Evolutionary conservation across 2,329 filamentous ascomycete species (phyloP), one percentile per base, ranked within the genome.

Genomic region (Fusarium piperis): DNA sequence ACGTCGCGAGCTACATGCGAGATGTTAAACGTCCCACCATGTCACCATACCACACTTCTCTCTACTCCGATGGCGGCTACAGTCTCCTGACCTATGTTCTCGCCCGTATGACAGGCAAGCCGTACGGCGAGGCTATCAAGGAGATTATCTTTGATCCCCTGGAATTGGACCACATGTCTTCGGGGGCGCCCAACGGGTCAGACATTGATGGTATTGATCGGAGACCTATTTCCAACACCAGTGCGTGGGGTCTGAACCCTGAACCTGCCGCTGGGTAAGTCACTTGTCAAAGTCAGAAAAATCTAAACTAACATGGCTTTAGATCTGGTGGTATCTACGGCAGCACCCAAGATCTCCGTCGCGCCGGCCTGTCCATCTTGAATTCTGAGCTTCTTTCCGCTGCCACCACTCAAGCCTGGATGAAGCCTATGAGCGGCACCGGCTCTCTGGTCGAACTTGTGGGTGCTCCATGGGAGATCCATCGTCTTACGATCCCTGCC

Each of bases 21-120:
- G 55, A 74, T 23, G 12, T 7, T 1, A 74, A 71, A 12, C 64
- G 20, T 8, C 71, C 73, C 5, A 64, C 72, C 0, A 41, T 52
- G 12, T n/a, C 60, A 1, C 58, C 73, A 0, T 74, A 56, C 23
- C 55, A 20, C 64, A 76, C 44, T 67, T 71, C 67, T 3, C 36
- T 67, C 0, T 77, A 77, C n/a, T 77, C 75, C 0, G 74, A 76
- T 28, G 72, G 41, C 4, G 76, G 73, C 0, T 78, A 58, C 18
- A 62, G 53, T 3, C 28, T 76, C 10, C 52, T 77, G 0, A 67
- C 67, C 0, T 10, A 51, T 1, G 35, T 78, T 0, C 63, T 78
- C 0, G 66, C 65, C 9, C 70, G 73, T 4, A 59, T 76, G 0
- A 58, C 73, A 1, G 62, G 67, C 2, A 35, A 46, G 11, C 13